A percentile compares a stretch with the other conserved stretches of the same genome.
Evolutionary conservation across 1,139 yeast genomes (phyloP).

Genomic region (Diutina sp.): DNA sequence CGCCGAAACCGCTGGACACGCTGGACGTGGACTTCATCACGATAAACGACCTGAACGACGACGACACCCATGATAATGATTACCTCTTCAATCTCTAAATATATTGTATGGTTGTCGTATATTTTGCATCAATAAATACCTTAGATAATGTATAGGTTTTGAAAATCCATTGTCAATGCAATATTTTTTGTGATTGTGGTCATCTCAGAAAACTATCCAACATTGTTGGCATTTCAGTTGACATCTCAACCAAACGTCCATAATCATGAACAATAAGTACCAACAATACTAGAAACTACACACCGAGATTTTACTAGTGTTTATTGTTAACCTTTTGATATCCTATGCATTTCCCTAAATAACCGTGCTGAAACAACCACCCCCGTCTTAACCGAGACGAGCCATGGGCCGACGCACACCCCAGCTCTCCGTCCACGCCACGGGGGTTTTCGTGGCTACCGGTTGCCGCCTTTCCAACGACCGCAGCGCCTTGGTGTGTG

Average conservation of each 20-base stretch:
- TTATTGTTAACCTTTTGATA: too few relatives aligned
- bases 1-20: background rate
- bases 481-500: background rate
- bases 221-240: too few relatives aligned
- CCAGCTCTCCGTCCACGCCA: background rate
- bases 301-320: too few relatives aligned
- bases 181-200: too few relatives aligned
- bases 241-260: too few relatives aligned
- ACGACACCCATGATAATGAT: background rate
- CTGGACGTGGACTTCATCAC: background rate
- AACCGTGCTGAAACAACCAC: background rate
- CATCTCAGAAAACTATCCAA: too few relatives aligned
- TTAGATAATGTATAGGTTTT: too few relatives aligned
- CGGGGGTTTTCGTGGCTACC: background rate
- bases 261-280: too few relatives aligned
- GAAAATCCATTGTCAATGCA: too few relatives aligned
- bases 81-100: background rate
- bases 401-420: background rate
- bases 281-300: too few relatives aligned
- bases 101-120: too few relatives aligned
- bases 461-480: background rate
- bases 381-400: background rate
- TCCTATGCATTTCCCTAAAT: background rate
- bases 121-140: too few relatives aligned
- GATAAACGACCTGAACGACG: background rate